phyloP scores from a whole-genome alignment of 1,139 yeast species.

The Blastobotrys illinoisensis region DNA sequence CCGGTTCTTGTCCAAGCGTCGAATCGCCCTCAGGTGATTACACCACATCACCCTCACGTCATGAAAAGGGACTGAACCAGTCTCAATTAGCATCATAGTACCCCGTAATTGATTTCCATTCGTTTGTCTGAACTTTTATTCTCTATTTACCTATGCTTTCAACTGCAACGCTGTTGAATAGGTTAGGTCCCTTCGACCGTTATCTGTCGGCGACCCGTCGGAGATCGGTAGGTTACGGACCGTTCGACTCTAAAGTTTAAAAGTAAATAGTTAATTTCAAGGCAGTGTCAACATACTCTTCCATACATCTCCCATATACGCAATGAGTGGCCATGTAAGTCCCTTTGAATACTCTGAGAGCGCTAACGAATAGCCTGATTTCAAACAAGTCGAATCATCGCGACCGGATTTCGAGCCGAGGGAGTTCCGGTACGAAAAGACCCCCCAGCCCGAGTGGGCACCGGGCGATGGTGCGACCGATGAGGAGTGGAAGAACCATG shows the following conservation, averaged over 20 bases:
- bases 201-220: too few species aligned
- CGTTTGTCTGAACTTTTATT: too few species aligned
- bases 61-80: background rate
- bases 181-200: too few species aligned
- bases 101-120: background rate
- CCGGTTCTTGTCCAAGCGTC: conserved; percentile 19
- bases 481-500: conserved; percentile 35
- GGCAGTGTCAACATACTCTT: too few species aligned
- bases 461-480: conserved; percentile 45
- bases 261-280: too few species aligned
- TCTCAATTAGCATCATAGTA: background rate
- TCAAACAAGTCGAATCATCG: conserved; percentile 14
- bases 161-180: too few species aligned
- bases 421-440: conserved; percentile 19
- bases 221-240: too few species aligned
- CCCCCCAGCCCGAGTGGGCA: conserved; percentile 40
- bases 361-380: conserved; percentile 1
- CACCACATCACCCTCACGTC: background rate
- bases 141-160: too few species aligned
- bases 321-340: background rate
- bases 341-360: background rate
- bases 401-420: conserved; percentile 23
- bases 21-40: background rate
- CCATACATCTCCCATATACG: too few species aligned
- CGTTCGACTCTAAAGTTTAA: too few species aligned